phyloP scores from a whole-genome alignment of 495 filamentous ascomycete species.

The Talaromyces thailandensis region DNA sequence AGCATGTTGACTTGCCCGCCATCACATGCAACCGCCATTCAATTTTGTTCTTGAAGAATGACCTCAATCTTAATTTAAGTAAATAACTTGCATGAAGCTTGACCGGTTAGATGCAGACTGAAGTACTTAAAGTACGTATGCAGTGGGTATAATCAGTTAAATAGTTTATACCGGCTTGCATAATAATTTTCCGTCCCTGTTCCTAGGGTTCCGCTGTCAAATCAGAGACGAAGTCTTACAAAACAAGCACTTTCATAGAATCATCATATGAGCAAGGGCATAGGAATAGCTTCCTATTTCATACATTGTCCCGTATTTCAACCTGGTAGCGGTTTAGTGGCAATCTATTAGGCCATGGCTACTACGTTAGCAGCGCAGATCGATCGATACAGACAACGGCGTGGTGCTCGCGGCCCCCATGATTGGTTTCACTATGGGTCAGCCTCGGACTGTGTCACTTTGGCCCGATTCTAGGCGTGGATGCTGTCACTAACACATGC shows the following conservation, averaged over 20 bases:
- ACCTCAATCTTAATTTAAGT: not conserved
- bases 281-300: not conserved
- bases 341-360: constrained; percentile 7
- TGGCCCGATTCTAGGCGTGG: not conserved
- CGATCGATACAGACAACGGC: not conserved
- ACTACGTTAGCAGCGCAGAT: not conserved
- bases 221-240: not conserved
- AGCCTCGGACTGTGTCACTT: not conserved
- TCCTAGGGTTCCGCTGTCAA: not conserved
- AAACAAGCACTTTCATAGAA: not conserved
- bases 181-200: not conserved
- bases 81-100: not conserved
- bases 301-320: not conserved
- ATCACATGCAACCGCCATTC: not conserved
- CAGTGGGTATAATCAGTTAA: not conserved
- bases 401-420: not conserved
- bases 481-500: not conserved
- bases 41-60: not conserved
- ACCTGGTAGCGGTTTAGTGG: not conserved
- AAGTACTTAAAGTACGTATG: not conserved
- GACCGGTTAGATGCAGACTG: not conserved
- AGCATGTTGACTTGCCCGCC: not conserved
- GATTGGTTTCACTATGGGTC: not conserved
- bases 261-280: not conserved
- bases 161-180: not conserved